phyloP scores from a whole-genome alignment of 345 rosid genomes.

The Linum trigynum region DNA sequence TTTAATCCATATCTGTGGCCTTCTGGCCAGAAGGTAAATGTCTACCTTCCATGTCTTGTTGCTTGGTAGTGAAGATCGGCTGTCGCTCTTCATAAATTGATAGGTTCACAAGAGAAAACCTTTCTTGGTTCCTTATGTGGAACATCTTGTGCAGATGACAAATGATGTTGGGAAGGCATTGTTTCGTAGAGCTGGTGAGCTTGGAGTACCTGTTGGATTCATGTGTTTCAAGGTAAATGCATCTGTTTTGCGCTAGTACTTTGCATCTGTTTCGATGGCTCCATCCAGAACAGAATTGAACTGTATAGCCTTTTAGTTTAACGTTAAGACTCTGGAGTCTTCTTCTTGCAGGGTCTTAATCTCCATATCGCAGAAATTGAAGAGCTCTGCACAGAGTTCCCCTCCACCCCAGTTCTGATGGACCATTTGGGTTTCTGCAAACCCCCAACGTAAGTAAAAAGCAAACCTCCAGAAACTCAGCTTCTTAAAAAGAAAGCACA shows the following conservation, averaged over 20 bases:
- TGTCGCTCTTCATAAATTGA: too few species aligned
- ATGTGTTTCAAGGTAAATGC: conserved; percentile 80
- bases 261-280: too few species aligned
- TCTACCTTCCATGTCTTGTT: conserved; percentile 2
- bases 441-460: conserved; percentile 49
- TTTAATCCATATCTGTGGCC: conserved; percentile 96
- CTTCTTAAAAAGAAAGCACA: conserved; percentile 9
- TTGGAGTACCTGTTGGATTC: conserved; percentile 83
- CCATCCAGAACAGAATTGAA: too few species aligned
- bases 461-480: conserved; percentile 1
- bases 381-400: conserved; percentile 70
- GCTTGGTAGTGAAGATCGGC: neutral
- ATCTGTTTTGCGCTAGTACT: too few species aligned
- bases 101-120: too few species aligned
- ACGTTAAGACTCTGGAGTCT: neutral
- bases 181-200: conserved; percentile 85
- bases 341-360: conserved; percentile 57
- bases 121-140: neutral
- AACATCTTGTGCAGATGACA: conserved; percentile 53
- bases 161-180: conserved; percentile 75
- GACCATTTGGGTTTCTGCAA: conserved; percentile 93
- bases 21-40: conserved; percentile 60
- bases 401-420: conserved; percentile 58
- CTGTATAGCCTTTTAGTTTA: too few species aligned
- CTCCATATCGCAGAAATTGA: conserved; percentile 69